A percentile compares a stretch with the other conserved stretches of the same genome.
Evolutionary conservation across 2,329 filamentous ascomycete genomes (phyloP).

Genomic region (Lecanoromycetidae sp.): DNA sequence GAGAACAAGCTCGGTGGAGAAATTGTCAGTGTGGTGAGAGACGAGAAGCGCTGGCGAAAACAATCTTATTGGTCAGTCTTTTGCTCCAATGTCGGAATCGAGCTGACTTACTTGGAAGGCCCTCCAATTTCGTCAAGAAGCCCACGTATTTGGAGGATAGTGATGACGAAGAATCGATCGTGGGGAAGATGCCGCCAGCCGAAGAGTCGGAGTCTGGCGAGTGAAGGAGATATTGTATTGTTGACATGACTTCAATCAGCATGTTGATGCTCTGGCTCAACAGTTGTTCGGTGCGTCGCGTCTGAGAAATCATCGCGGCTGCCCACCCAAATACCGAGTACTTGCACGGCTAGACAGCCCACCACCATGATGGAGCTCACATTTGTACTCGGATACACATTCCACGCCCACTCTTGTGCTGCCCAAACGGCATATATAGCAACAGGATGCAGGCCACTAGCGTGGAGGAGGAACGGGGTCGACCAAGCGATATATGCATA

Average conservation of each 20-base stretch:
- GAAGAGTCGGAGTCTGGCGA: slow-evolving; percentile 61
- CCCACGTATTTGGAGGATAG: slow-evolving; percentile 48
- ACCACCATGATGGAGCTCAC: slow-evolving; percentile 58
- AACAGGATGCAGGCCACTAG: slow-evolving; percentile 54
- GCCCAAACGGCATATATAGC: slow-evolving; percentile 59
- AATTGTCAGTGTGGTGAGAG: slow-evolving; percentile 83
- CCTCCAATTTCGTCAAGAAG: slow-evolving; percentile 61
- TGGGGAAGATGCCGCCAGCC: slow-evolving; percentile 74
- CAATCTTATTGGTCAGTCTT: slow-evolving; percentile 63
- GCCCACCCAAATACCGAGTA: slow-evolving; percentile 47
- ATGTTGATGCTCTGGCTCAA: slow-evolving; percentile 12
- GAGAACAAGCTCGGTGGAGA: slow-evolving; percentile 74
- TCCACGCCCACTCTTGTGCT: slow-evolving; percentile 86
- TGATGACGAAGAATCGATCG: slow-evolving; percentile 64
- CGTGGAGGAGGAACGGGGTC: slow-evolving; percentile 78
- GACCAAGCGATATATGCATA: slow-evolving; percentile 86
- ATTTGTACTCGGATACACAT: slow-evolving; percentile 73
- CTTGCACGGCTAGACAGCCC: slow-evolving; percentile 53
- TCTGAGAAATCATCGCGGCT: slow-evolving; percentile 22
- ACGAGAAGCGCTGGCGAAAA: slow-evolving; percentile 88
- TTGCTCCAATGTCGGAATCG: not conserved
- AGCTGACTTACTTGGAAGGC: slow-evolving; percentile 42
- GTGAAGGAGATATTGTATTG: slow-evolving; percentile 18
- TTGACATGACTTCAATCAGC: too few relatives aligned
- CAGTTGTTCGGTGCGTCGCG: too few relatives aligned